Conservation (phyloP, 305 asterid genomes). For the Solanum aculeatissimum region DNA sequence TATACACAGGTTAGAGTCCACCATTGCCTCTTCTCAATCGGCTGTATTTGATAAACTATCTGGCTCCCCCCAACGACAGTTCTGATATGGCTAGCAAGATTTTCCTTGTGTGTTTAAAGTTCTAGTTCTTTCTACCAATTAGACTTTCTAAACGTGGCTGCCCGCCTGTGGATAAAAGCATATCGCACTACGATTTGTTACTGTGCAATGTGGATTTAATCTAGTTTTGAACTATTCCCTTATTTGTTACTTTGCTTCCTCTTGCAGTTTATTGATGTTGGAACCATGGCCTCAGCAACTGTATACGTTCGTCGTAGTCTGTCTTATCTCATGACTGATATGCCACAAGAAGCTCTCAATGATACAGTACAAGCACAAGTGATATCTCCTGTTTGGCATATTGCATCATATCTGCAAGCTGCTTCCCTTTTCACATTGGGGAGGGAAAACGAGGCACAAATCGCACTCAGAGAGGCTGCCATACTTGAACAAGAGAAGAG, state of each 20-base stretch:
- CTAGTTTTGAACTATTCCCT: neutral
- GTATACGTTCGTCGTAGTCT: slow-evolving; percentile 75
- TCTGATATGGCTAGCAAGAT: neutral
- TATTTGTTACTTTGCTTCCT: neutral
- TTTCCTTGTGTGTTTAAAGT: neutral
- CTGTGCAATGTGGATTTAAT: neutral
- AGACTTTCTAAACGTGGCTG: neutral
- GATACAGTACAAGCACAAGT: slow-evolving; percentile 94
- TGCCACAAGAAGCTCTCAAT: slow-evolving; percentile 69
- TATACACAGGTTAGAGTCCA: slow-evolving; percentile 50
- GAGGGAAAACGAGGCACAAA: slow-evolving; percentile 83
- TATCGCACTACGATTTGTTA: too few species aligned
- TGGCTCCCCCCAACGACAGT: neutral
- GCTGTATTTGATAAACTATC: neutral
- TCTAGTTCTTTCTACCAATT: neutral
- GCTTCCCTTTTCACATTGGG: slow-evolving; percentile 70
- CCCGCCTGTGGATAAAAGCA: neutral
- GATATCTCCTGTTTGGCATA: slow-evolving; percentile 86
- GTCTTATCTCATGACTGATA: slow-evolving; percentile 66
- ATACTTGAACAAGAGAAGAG: slow-evolving; percentile 50
- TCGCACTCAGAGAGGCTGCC: slow-evolving; percentile 79
- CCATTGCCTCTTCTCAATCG: neutral
- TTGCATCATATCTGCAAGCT: slow-evolving; percentile 83
- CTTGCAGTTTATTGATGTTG: slow-evolving; percentile 79
- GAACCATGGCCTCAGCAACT: slow-evolving; percentile 90